Percentiles rank a stretch among this genome's conserved stretches.
phyloP scores from a whole-genome alignment of 2,329 filamentous ascomycete species.

The Aspergillus versicolor region DNA sequence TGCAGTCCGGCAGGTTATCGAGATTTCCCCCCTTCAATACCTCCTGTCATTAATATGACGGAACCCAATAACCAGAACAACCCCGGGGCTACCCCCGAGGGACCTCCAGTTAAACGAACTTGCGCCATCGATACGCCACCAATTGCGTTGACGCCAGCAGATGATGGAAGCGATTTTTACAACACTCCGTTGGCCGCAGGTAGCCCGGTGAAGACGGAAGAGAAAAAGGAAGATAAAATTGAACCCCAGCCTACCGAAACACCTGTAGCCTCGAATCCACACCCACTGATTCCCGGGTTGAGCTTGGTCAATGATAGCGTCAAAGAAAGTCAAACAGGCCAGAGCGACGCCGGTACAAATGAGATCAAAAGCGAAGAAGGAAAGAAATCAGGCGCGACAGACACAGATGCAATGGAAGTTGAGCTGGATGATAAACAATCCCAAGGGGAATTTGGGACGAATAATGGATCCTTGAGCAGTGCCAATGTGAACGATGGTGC shows the following conservation, averaged over 20 bases:
- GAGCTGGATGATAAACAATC: slow-evolving; percentile 18
- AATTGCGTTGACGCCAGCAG: slow-evolving; percentile 29
- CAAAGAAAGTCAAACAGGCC: slow-evolving; percentile 13
- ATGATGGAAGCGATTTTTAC: slow-evolving; percentile 45
- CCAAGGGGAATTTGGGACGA: slow-evolving; percentile 8
- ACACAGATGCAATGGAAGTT: slow-evolving; percentile 29
- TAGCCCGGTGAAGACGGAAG: slow-evolving; percentile 24
- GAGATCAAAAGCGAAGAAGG: background rate
- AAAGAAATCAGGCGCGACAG: slow-evolving; percentile 7
- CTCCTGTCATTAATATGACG: slow-evolving; percentile 24
- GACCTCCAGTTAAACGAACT: slow-evolving; percentile 26
- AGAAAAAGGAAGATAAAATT: slow-evolving; percentile 4
- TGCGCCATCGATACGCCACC: slow-evolving; percentile 31
- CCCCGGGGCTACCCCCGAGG: slow-evolving; percentile 18
- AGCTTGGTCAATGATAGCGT: slow-evolving; percentile 30
- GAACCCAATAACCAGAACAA: slow-evolving; percentile 20
- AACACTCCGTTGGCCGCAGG: slow-evolving; percentile 36
- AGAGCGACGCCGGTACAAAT: slow-evolving; percentile 4
- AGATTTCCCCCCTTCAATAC: background rate
- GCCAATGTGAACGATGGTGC: background rate
- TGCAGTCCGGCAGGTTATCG: background rate
- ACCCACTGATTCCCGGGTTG: slow-evolving; percentile 37
- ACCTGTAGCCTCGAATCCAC: slow-evolving; percentile 17
- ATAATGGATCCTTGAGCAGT: background rate
- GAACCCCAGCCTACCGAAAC: slow-evolving; percentile 14